Evolutionary conservation across 495 filamentous ascomycete genomes (phyloP).

Genomic region (Neurospora tetraspora): DNA sequence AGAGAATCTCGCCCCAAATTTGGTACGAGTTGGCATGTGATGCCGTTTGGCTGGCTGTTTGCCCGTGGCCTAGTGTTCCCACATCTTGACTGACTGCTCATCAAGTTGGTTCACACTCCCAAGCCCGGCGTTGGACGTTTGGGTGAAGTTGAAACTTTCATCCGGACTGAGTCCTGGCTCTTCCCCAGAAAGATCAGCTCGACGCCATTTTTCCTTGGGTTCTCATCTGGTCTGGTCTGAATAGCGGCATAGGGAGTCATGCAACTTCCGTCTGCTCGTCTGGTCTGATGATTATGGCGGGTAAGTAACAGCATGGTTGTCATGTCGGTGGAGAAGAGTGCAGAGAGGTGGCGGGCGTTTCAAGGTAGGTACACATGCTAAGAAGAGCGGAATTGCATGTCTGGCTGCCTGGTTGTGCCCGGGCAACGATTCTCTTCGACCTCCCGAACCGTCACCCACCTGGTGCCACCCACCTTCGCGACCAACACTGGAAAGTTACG

Average conservation of each 20-base stretch:
- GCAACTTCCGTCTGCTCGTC: background rate
- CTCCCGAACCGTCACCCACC: background rate
- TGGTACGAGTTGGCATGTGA: background rate
- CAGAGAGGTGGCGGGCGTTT: background rate
- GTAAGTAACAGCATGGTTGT: background rate
- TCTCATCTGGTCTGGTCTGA: background rate
- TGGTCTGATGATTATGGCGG: background rate
- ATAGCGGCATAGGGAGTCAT: background rate
- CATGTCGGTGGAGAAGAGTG: background rate
- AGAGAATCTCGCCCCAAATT: background rate
- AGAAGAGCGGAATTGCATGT: background rate
- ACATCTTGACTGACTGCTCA: background rate
- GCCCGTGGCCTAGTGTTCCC: background rate
- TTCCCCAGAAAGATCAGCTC: background rate
- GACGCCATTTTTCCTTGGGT: background rate
- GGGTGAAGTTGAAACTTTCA: background rate
- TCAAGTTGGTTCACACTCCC: background rate
- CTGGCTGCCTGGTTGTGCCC: background rate
- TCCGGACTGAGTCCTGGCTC: background rate
- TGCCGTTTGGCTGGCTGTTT: background rate
- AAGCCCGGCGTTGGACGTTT: background rate
- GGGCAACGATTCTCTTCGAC: too few species aligned
- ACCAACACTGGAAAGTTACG: background rate
- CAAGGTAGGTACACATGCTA: background rate
- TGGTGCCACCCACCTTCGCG: background rate